These are phyloP conservation scores for Lotus japonicus DNA, from an alignment of 306 rosid species.

Conservation along the genomic window DNA sequence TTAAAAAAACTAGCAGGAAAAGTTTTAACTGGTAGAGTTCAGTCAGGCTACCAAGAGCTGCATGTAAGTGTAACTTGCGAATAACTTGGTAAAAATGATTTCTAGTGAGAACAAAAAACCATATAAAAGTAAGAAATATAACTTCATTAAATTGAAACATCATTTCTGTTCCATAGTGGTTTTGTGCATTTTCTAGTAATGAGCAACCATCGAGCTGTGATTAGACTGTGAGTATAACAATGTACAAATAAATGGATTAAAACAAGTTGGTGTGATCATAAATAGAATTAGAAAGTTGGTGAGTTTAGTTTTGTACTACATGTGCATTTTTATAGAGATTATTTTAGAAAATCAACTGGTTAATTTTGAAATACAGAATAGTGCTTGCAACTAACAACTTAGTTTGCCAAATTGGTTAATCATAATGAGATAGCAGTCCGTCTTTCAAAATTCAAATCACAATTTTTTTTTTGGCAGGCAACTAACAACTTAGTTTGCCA, in stretches of 20 bases:
- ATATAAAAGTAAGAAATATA: not conserved
- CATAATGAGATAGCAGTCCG: not conserved
- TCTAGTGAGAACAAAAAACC: constrained; percentile 1
- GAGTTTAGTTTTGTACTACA: not conserved
- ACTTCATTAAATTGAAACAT: constrained; percentile 8
- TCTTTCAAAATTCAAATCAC: not conserved
- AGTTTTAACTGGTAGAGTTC: not conserved
- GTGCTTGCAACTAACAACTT: not conserved
- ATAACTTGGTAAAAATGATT: constrained; percentile 4
- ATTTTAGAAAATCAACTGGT: not conserved
- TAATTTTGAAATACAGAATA: not conserved
- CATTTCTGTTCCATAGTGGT: not conserved
- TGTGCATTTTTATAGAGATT: not conserved
- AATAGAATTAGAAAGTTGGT: not conserved
- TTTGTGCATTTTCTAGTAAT: not conserved
- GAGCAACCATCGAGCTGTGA: not conserved
- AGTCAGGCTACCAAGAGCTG: constrained; percentile 1
- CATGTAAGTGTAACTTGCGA: not conserved
- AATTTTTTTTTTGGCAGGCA: not conserved
- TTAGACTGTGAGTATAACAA: not conserved
- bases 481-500: not conserved
- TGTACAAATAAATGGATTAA: not conserved
- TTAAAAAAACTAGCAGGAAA: not conserved
- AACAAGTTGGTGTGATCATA: not conserved
- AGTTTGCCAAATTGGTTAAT: no score